Conservation (phyloP, 331 rosid genomes). For the Pyrus hybrid region DNA sequence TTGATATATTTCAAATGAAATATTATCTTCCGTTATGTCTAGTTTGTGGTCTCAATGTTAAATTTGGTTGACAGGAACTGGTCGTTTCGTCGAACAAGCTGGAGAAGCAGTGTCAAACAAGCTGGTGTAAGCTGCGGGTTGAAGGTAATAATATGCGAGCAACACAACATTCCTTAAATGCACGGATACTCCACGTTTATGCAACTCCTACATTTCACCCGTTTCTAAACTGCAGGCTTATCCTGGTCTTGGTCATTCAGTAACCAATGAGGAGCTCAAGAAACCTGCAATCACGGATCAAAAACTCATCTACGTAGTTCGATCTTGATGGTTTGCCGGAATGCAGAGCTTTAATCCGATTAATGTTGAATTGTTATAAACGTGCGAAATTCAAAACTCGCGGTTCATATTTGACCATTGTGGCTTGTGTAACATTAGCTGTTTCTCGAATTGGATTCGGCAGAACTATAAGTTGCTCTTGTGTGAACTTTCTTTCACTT, state of each 20-base stretch:
- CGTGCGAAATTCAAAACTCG: not conserved
- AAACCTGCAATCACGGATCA: slow-evolving; percentile 67
- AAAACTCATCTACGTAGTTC: slow-evolving; percentile 45
- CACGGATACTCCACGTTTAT: not conserved
- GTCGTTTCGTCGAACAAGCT: slow-evolving; percentile 40
- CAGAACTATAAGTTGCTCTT: not conserved
- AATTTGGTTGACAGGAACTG: not conserved
- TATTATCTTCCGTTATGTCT: not conserved
- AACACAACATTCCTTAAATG: not conserved
- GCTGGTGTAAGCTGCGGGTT: slow-evolving; percentile 60
- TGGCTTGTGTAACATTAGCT: not conserved
- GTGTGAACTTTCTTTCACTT: not conserved
- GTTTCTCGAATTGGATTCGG: not conserved
- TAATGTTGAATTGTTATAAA: not conserved
- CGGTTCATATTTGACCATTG: not conserved
- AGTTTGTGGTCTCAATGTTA: not conserved
- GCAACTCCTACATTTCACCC: slow-evolving; percentile 3
- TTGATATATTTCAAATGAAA: not conserved
- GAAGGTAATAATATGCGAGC: slow-evolving; percentile 34
- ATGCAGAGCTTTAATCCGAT: not conserved
- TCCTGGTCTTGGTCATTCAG: slow-evolving; percentile 68
- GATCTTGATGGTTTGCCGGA: slow-evolving; percentile 16
- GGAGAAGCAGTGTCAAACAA: slow-evolving; percentile 70
- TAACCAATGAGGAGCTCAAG: slow-evolving; percentile 44
- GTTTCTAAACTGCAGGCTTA: slow-evolving; percentile 40